phyloP scores from a whole-genome alignment of 495 filamentous ascomycete species.

The Penicillium soppii region DNA sequence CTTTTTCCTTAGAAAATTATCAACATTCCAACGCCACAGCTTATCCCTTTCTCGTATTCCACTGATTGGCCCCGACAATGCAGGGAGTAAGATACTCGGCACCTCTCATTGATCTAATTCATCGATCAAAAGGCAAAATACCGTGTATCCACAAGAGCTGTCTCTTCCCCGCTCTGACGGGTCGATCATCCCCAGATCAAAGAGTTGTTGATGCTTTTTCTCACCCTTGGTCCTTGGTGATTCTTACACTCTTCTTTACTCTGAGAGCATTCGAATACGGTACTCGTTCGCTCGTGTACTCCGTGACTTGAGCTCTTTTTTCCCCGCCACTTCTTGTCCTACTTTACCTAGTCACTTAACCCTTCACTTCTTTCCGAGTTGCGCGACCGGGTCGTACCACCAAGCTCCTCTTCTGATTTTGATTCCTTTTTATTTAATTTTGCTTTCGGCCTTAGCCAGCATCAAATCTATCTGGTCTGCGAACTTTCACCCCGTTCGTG shows the following conservation, averaged over 20 bases:
- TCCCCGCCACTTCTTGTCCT: too few species aligned
- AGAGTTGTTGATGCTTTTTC: background rate
- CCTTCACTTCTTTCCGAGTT: background rate
- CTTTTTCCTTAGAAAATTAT: too few species aligned
- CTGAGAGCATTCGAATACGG: too few species aligned
- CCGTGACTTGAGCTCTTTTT: too few species aligned
- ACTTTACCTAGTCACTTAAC: too few species aligned
- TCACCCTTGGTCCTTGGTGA: background rate
- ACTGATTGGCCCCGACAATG: too few species aligned
- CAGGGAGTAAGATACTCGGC: background rate
- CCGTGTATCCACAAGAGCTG: slow-evolving; percentile 7
- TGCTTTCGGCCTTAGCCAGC: background rate
- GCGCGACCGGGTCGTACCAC: background rate
- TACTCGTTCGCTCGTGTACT: too few species aligned
- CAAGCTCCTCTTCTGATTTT: background rate
- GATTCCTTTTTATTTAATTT: slow-evolving; percentile 1
- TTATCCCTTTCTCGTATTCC: too few species aligned
- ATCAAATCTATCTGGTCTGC: background rate
- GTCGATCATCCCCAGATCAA: slow-evolving; percentile 17
- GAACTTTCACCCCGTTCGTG: slow-evolving; percentile 1
- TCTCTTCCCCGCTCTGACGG: slow-evolving; percentile 21
- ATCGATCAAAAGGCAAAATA: background rate
- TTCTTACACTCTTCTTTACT: too few species aligned
- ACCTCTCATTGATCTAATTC: background rate
- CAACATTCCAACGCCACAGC: too few species aligned